Conservation (phyloP, 2,329 filamentous ascomycete genomes). For the Ascochyta rabiei region DNA sequence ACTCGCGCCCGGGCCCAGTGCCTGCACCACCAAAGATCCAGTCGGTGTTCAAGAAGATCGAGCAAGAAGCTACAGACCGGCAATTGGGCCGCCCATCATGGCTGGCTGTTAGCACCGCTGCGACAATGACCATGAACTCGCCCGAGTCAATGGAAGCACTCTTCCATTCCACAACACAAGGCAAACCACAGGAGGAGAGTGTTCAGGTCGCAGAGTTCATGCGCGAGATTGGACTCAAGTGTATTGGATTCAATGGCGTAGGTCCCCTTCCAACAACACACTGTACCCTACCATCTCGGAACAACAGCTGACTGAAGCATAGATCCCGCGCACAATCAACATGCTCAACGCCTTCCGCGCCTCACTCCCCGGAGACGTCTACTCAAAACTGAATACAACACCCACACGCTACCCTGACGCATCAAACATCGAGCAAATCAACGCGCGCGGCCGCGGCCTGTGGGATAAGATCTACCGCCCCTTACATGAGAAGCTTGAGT, state of each 20-base stretch:
- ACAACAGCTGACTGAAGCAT: neutral
- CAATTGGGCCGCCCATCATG: constrained; percentile 44
- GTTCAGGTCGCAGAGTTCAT: constrained; percentile 70
- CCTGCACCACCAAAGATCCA: constrained; percentile 43
- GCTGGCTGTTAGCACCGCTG: constrained; percentile 63
- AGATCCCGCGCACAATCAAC: constrained; percentile 84
- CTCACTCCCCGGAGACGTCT: constrained; percentile 64
- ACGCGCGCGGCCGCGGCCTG: constrained; percentile 65
- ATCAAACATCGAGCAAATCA: constrained; percentile 61
- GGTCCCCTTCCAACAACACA: neutral
- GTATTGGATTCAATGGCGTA: constrained; percentile 76
- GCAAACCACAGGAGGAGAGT: constrained; percentile 38
- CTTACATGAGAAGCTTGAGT: constrained; percentile 72
- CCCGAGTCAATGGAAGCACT: constrained; percentile 73
- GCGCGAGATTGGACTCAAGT: constrained; percentile 76
- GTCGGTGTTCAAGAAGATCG: constrained; percentile 39
- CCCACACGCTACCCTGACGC: constrained; percentile 58
- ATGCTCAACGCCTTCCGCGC: constrained; percentile 74
- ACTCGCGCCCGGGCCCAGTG: constrained; percentile 43
- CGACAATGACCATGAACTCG: constrained; percentile 86
- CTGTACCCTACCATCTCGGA: neutral
- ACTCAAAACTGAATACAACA: constrained; percentile 59
- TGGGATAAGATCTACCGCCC: constrained; percentile 81
- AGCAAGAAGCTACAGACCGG: constrained; percentile 37
- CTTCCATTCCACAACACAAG: constrained; percentile 52